phyloP scores from a whole-genome alignment of 2,329 filamentous ascomycete genomes.

The Penicillium verrucosum region DNA sequence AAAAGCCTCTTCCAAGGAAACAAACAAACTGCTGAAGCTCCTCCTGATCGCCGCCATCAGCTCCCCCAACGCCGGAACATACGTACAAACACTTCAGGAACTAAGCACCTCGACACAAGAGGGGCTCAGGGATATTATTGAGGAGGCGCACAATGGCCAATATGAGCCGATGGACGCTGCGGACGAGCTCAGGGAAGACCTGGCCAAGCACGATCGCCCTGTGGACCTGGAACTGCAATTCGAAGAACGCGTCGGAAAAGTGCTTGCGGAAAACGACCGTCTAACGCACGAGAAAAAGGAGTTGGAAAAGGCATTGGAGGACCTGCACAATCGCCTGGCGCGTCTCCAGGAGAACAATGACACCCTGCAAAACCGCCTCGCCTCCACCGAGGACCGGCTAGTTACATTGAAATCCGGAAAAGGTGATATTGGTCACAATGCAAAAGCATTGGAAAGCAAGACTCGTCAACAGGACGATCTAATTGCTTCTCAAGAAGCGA shows the following conservation, averaged over 20 bases:
- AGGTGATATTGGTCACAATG: constrained; percentile 47
- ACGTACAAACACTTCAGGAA: constrained; percentile 50
- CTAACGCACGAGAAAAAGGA: constrained; percentile 52
- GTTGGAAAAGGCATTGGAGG: constrained; percentile 45
- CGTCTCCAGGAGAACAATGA: constrained; percentile 53
- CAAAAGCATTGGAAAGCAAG: constrained; percentile 47
- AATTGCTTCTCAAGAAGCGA: constrained; percentile 67
- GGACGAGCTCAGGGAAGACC: constrained; percentile 38
- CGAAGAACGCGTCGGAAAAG: constrained; percentile 48
- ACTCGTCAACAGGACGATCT: constrained; percentile 64
- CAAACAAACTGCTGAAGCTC: constrained; percentile 58
- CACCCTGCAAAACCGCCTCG: constrained; percentile 44
- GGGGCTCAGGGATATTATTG: constrained; percentile 47
- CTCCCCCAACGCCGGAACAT: constrained; percentile 55
- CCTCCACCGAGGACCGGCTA: constrained; percentile 49
- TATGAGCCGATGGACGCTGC: constrained; percentile 36
- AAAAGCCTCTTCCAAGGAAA: constrained; percentile 42
- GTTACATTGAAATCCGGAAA: constrained; percentile 52
- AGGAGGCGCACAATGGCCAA: constrained; percentile 45
- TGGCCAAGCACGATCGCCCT: constrained; percentile 33
- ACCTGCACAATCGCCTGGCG: constrained; percentile 60
- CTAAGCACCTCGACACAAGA: constrained; percentile 45
- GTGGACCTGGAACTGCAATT: constrained; percentile 48
- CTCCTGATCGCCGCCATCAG: constrained; percentile 62
- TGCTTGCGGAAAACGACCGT: constrained; percentile 58